These are phyloP conservation scores for Pseudogymnoascus sp. DNA, from an alignment of 2,329 filamentous ascomycete species.

Conservation along the genomic window DNA sequence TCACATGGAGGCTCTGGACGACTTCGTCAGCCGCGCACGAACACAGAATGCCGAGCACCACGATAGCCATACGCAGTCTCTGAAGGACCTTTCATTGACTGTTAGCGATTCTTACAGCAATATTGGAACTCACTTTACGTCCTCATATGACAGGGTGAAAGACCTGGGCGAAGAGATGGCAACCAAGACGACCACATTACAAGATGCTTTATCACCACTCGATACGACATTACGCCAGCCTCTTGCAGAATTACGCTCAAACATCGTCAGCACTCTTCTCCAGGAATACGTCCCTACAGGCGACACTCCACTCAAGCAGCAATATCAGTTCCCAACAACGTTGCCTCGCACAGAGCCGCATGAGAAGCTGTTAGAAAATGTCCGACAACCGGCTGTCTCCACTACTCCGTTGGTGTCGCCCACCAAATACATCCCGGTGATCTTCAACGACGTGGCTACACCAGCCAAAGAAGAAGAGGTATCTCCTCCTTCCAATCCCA, in stretches of 20 bases:
- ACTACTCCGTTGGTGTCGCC: conserved; percentile 21
- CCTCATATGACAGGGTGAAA: conserved; percentile 61
- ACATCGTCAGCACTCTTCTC: conserved; percentile 59
- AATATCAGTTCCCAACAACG: conserved; percentile 73
- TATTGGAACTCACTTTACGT: conserved; percentile 64
- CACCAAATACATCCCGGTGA: conserved; percentile 33
- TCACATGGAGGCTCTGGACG: conserved; percentile 87
- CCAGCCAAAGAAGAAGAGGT: conserved; percentile 22
- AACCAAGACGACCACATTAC: conserved; percentile 51
- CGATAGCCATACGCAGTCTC: conserved; percentile 57
- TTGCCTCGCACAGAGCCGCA: conserved; percentile 70
- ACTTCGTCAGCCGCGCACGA: conserved; percentile 78
- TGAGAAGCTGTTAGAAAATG: conserved; percentile 48
- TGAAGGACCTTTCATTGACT: conserved; percentile 59
- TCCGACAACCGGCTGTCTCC: conserved; percentile 37
- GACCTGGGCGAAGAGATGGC: conserved; percentile 64
- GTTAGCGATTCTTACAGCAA: conserved; percentile 68
- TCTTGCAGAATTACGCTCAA: conserved; percentile 62
- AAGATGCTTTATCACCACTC: conserved; percentile 57
- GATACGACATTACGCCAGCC: conserved; percentile 58
- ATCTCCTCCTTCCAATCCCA: conserved; percentile 15
- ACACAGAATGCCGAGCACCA: conserved; percentile 76
- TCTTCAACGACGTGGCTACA: conserved; percentile 27
- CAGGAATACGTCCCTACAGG: conserved; percentile 82
- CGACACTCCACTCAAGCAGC: conserved; percentile 72